Evolutionary conservation across 1,284 basidiomycete species (phyloP).

Genomic region (Apiotrichum gracile): DNA sequence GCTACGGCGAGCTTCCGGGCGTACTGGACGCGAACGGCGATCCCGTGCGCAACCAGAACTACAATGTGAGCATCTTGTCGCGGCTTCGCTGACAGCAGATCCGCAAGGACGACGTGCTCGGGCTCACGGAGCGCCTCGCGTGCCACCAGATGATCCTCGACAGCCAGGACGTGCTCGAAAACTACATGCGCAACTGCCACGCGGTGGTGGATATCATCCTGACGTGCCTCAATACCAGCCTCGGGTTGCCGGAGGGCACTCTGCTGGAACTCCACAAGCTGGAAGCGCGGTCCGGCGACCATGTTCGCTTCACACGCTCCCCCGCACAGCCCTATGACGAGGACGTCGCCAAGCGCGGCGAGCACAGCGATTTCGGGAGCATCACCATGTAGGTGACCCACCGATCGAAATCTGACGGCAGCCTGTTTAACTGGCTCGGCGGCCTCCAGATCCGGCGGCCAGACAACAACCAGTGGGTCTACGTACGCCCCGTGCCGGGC

Average conservation of each 20-base stretch:
- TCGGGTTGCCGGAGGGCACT: conserved; percentile 55
- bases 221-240: conserved; percentile 54
- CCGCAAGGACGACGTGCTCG: conserved; percentile 27
- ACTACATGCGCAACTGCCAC: conserved; percentile 21
- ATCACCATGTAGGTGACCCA: too few species aligned
- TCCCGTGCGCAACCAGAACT: conserved; percentile 17
- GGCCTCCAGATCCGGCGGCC: conserved; percentile 63
- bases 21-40: conserved; percentile 10
- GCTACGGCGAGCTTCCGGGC: conserved; percentile 10
- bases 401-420: too few species aligned
- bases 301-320: conserved; percentile 57
- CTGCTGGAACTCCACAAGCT: conserved; percentile 52
- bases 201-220: conserved; percentile 55
- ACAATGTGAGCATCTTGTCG: conserved; percentile 17
- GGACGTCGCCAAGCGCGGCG: conserved; percentile 13
- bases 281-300: conserved; percentile 55
- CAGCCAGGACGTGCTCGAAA: conserved; percentile 11
- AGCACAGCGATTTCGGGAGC: conserved; percentile 29
- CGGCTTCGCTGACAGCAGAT: conserved; percentile 11
- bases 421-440: conserved; percentile 57
- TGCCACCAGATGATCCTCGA: conserved; percentile 17
- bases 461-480: conserved; percentile 61
- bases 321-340: conserved; percentile 23
- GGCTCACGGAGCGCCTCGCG: conserved; percentile 10
- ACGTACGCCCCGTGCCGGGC: conserved; percentile 58